A percentile compares a stretch with the other conserved stretches of the same genome.
Evolutionary conservation across 2,329 filamentous ascomycete species (phyloP).

Genomic region (Pestalotiopsis sp.): DNA sequence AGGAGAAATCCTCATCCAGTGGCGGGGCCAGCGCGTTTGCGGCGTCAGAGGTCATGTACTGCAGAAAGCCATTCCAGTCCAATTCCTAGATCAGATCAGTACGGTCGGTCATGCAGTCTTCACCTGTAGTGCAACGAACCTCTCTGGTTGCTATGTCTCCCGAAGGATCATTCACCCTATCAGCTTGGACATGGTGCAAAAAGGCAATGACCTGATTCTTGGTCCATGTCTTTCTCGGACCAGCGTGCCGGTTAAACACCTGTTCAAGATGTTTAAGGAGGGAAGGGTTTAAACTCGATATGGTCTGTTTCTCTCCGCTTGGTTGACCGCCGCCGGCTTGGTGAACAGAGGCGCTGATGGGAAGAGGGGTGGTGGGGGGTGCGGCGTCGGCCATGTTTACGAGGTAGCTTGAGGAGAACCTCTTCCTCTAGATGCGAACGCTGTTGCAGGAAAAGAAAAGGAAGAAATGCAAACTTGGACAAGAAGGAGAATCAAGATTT

Average conservation of each 20-base stretch:
- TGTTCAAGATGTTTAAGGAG: slow-evolving; percentile 40
- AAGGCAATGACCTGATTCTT: slow-evolving; percentile 46
- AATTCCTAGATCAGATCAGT: slow-evolving; percentile 30
- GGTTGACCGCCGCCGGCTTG: slow-evolving; percentile 49
- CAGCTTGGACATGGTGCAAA: slow-evolving; percentile 45
- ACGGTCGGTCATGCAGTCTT: slow-evolving; percentile 22
- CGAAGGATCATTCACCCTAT: slow-evolving; percentile 29
- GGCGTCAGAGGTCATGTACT: slow-evolving; percentile 56
- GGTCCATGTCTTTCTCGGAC: slow-evolving; percentile 43
- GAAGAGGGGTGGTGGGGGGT: background rate
- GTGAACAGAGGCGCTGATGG: slow-evolving; percentile 29
- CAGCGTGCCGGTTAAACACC: slow-evolving; percentile 43
- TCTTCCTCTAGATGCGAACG: too few species aligned
- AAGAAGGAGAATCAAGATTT: background rate
- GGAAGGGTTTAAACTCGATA: slow-evolving; percentile 42
- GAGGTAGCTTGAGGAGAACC: background rate
- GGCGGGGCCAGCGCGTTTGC: slow-evolving; percentile 42
- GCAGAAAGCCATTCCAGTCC: slow-evolving; percentile 49
- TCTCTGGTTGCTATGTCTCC: slow-evolving; percentile 29
- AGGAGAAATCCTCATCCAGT: slow-evolving; percentile 58
- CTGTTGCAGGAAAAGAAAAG: background rate
- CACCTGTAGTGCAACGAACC: slow-evolving; percentile 10
- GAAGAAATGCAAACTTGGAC: background rate
- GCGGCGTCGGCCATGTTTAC: background rate
- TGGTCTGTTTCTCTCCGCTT: slow-evolving; percentile 38